Percentiles rank a stretch among this genome's conserved stretches.
Conservation (phyloP, 2,329 filamentous ascomycete genomes). For the Penicillium occitanis region DNA sequence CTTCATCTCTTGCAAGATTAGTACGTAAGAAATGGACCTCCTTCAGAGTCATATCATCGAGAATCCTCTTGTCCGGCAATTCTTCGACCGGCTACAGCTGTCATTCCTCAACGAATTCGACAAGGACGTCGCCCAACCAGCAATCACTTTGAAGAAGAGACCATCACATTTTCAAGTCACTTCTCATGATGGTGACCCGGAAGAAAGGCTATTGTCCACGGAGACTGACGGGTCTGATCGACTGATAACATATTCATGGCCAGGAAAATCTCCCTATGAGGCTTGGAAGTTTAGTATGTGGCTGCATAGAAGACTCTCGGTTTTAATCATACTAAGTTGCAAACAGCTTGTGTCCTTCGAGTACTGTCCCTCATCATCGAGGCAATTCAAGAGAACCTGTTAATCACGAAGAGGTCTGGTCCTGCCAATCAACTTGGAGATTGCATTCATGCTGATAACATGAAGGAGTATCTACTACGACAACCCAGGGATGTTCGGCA, state of each 20-base stretch:
- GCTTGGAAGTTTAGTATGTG: conserved; percentile 53
- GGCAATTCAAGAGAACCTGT: conserved; percentile 48
- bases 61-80: neutral
- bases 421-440: neutral
- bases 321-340: neutral
- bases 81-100: conserved; percentile 17
- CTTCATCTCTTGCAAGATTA: neutral
- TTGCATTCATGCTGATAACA: neutral
- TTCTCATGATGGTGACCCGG: conserved; percentile 30
- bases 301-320: neutral
- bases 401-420: conserved; percentile 58
- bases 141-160: conserved; percentile 31
- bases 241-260: conserved; percentile 50
- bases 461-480: conserved; percentile 63
- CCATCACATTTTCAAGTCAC: conserved; percentile 31
- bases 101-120: conserved; percentile 19
- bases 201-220: conserved; percentile 24
- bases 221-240: conserved; percentile 20
- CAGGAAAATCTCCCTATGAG: conserved; percentile 56
- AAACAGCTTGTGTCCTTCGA: conserved; percentile 37
- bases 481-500: conserved; percentile 59
- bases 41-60: neutral
- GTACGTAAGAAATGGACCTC: neutral
- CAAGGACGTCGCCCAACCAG: conserved; percentile 23
- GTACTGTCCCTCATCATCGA: conserved; percentile 58